A percentile compares a stretch with the other conserved stretches of the same genome.
Evolutionary conservation across 2,329 filamentous ascomycete species (phyloP).

Genomic region (Lecanicillium sp.): DNA sequence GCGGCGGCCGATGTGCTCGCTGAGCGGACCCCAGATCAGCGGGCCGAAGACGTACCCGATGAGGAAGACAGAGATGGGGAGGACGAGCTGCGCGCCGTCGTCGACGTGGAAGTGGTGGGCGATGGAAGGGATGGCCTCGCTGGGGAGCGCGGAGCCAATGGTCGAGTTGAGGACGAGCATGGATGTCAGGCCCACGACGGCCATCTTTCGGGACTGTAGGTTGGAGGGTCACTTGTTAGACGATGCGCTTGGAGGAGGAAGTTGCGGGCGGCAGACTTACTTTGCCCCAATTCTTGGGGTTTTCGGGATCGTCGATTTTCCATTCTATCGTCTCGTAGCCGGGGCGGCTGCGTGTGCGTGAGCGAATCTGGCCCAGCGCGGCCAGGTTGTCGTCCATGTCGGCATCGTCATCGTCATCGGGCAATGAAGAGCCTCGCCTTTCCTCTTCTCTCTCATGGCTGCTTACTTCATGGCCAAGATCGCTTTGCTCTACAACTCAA

Average conservation of each 20-base stretch:
- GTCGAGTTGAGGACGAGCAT: slow-evolving; percentile 61
- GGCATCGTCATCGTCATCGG: slow-evolving; percentile 31
- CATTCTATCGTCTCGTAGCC: slow-evolving; percentile 37
- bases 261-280: slow-evolving; percentile 24
- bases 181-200: slow-evolving; percentile 50
- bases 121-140: slow-evolving; percentile 56
- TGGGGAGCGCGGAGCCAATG: slow-evolving; percentile 58
- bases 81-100: slow-evolving; percentile 36
- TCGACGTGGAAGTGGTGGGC: slow-evolving; percentile 50
- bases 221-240: background rate
- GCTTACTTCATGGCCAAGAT: background rate
- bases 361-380: slow-evolving; percentile 29
- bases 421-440: background rate
- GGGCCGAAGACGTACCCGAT: slow-evolving; percentile 59
- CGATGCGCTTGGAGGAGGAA: background rate
- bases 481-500: background rate
- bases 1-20: slow-evolving; percentile 57
- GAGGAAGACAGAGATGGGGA: slow-evolving; percentile 59
- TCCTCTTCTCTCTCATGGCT: background rate
- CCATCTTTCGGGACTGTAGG: slow-evolving; percentile 45
- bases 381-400: slow-evolving; percentile 30
- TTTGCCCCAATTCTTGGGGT: slow-evolving; percentile 47
- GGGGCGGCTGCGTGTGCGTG: slow-evolving; percentile 27
- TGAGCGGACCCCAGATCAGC: slow-evolving; percentile 58
- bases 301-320: slow-evolving; percentile 42